A percentile compares a stretch with the other conserved stretches of the same genome.
Evolutionary conservation across 257 asterid species (phyloP).

Genomic region (Gentiana macrophylla): DNA sequence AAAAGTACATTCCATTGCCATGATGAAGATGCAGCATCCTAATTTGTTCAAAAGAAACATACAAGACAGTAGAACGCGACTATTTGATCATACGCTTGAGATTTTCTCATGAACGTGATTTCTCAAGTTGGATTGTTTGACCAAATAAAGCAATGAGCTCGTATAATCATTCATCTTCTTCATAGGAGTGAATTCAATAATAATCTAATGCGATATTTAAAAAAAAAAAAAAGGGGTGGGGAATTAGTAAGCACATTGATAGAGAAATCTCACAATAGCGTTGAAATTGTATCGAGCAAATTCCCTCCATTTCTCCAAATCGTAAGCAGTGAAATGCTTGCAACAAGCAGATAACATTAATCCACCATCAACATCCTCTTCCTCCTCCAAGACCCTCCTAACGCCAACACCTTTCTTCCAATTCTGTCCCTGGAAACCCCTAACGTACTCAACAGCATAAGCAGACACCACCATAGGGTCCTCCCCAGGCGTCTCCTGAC

Average conservation of each 20-base stretch:
- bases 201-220: background rate
- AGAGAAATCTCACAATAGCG: conserved; percentile 51
- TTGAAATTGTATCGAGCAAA: conserved; percentile 62
- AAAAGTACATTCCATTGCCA: too few species aligned
- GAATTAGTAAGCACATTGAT: background rate
- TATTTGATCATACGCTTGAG: too few species aligned
- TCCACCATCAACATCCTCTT: conserved; percentile 17
- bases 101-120: too few species aligned
- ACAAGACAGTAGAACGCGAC: too few species aligned
- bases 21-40: too few species aligned
- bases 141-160: too few species aligned
- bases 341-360: conserved; percentile 86
- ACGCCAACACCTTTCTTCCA: background rate
- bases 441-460: conserved; percentile 60
- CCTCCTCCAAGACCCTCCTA: conserved; percentile 12
- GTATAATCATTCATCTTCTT: background rate
- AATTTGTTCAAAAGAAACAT: too few species aligned
- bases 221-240: background rate
- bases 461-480: conserved; percentile 72
- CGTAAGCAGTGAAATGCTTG: conserved; percentile 91
- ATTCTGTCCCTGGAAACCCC: conserved; percentile 47
- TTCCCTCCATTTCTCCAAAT: conserved; percentile 80
- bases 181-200: background rate
- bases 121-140: too few species aligned
- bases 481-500: conserved; percentile 97